Percentiles rank a stretch among this genome's conserved stretches.
Conservation (phyloP, 2,329 filamentous ascomycete species). For the Diplodia mutila region DNA sequence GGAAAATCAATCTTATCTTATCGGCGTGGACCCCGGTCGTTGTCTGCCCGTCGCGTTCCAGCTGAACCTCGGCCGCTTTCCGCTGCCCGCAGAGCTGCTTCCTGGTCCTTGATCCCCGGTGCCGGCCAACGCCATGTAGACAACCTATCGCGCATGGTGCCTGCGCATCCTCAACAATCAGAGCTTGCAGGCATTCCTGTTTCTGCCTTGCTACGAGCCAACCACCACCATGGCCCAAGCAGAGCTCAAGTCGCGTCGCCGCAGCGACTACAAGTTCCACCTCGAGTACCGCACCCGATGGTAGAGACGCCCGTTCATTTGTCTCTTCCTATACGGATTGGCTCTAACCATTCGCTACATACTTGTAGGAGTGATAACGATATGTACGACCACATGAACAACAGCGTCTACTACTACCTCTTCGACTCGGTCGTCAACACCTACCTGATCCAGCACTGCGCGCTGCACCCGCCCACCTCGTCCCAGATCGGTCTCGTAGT, state of each 20-base stretch:
- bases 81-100: background rate
- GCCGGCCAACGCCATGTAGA: background rate
- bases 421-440: constrained; percentile 91
- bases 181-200: background rate
- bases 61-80: constrained; percentile 8
- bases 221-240: constrained; percentile 16
- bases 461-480: constrained; percentile 70
- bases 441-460: constrained; percentile 80
- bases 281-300: constrained; percentile 87
- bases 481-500: constrained; percentile 81
- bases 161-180: background rate
- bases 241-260: constrained; percentile 60
- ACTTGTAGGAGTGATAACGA: constrained; percentile 82
- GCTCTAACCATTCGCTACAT: constrained; percentile 8
- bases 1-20: constrained; percentile 22
- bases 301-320: constrained; percentile 51
- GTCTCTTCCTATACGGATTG: constrained; percentile 6
- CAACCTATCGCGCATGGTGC: background rate
- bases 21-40: background rate
- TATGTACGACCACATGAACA: constrained; percentile 95
- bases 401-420: constrained; percentile 81
- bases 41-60: background rate
- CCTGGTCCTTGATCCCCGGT: background rate
- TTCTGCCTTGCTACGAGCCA: background rate
- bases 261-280: constrained; percentile 75